phyloP scores from a whole-genome alignment of 1,284 basidiomycete genomes.

The Malassezia slooffiae region DNA sequence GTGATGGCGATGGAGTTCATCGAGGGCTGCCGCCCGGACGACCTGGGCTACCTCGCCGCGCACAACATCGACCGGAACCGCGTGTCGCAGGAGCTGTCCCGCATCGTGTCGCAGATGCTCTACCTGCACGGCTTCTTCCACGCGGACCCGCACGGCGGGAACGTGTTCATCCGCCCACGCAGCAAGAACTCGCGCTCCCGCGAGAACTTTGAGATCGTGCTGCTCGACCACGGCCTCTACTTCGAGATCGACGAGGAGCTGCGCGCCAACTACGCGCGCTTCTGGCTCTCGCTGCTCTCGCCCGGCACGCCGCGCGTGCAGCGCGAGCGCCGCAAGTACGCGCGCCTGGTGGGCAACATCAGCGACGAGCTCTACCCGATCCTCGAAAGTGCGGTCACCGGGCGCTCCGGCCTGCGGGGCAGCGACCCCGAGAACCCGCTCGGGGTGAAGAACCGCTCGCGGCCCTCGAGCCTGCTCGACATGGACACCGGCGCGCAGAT shows the following conservation, averaged over 20 bases:
- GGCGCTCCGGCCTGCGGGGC: conserved; percentile 39
- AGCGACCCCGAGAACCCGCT: conserved; percentile 39
- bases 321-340: conserved; percentile 33
- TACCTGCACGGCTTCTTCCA: conserved; percentile 70
- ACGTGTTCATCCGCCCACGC: conserved; percentile 63
- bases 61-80: conserved; percentile 85
- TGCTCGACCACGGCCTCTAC: conserved; percentile 45
- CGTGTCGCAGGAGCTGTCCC: conserved; percentile 64
- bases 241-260: conserved; percentile 43
- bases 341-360: conserved; percentile 42
- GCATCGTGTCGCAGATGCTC: conserved; percentile 87
- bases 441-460: conserved; percentile 30
- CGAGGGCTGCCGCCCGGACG: conserved; percentile 77
- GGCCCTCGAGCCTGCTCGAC: conserved; percentile 36
- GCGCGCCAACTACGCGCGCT: conserved; percentile 42
- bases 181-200: conserved; percentile 27
- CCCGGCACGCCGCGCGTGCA: conserved; percentile 30
- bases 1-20: conserved; percentile 87
- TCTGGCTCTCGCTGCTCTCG: conserved; percentile 43
- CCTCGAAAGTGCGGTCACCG: conserved; percentile 44
- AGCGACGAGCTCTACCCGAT: conserved; percentile 45
- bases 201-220: conserved; percentile 44
- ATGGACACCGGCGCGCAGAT: conserved; percentile 27
- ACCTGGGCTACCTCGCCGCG: conserved; percentile 69
- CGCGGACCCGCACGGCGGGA: conserved; percentile 53